Evolutionary conservation across 345 rosid genomes (phyloP), one percentile per base, ranked within the genome.

Genomic region (Salix purpurea): DNA sequence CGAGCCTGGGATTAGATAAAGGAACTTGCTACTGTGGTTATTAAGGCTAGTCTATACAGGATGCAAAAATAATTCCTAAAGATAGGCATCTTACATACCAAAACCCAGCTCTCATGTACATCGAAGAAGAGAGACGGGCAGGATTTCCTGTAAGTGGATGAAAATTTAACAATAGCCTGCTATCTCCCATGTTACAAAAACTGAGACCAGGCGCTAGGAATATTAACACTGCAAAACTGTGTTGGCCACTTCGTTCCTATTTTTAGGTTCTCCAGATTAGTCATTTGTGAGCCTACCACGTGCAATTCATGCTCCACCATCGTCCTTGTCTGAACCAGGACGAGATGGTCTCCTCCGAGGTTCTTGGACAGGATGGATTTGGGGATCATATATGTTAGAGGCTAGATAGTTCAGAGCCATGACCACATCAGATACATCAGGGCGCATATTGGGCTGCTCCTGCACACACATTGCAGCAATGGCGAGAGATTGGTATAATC

Each of bases 391-490:
- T 54, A 69, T 83, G 54, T 79, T 82, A 36, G 87, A 75, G 0
- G 85, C 85, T 21, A 86, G 79, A 72, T 77, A 86, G 65, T 80
- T 86, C 37, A 86, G 84, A 21, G 87, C 89, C 37, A 80, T 69
- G 64, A 86, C 89, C 34, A 86, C 86, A 54, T 86, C 86, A 19
- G 83, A 64, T 61, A 84, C 68, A 12, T 70, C 71, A 7, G 87
- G 89, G 26, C 89, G 80, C 84, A 80, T 76, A 66, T 50, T 80
- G 46, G 89, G 89, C 79, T 86, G 82, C 69, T 86, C 89, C 74
- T 84, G 89, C 66, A 86, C 85, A 54, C 89, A 84, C 87, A 86
- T 84, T 23, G 87, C 87, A 3, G 89, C 78, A 28, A 86, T 82
- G 21, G 89, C 87, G 4, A 86, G 87, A 30, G 85, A 87, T 74